A percentile compares a stretch with the other conserved stretches of the same genome.
Conservation (phyloP, 2,329 filamentous ascomycete species). For the Calycina herbarum region DNA sequence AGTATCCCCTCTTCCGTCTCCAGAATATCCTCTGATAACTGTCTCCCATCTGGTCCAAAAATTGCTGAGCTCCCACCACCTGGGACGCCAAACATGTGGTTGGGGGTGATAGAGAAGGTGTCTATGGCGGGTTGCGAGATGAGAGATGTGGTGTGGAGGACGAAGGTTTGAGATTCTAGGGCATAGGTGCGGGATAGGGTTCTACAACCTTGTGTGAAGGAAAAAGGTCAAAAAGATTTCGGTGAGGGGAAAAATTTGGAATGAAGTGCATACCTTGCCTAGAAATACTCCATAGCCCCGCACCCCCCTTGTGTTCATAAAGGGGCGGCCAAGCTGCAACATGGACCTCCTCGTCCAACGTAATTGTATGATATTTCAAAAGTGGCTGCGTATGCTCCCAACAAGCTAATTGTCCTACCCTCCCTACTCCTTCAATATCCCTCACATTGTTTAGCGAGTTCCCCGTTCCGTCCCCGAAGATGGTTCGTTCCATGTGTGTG, state of each 20-base stretch:
- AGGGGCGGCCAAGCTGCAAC: slow-evolving; percentile 55
- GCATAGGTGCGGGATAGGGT: slow-evolving; percentile 48
- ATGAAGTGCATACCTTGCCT: slow-evolving; percentile 17
- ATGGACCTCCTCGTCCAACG: slow-evolving; percentile 51
- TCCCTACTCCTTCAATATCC: slow-evolving; percentile 34
- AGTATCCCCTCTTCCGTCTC: slow-evolving; percentile 55
- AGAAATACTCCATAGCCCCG: slow-evolving; percentile 26
- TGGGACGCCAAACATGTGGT: slow-evolving; percentile 44
- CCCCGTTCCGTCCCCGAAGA: slow-evolving; percentile 56
- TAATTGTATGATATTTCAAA: slow-evolving; percentile 49
- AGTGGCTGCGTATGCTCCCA: slow-evolving; percentile 51
- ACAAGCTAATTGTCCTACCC: slow-evolving; percentile 29
- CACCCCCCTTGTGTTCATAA: slow-evolving; percentile 49
- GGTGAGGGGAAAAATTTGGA: not conserved
- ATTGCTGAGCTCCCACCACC: slow-evolving; percentile 51
- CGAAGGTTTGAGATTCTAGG: slow-evolving; percentile 57
- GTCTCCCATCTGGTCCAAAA: slow-evolving; percentile 51
- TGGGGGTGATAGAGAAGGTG: not conserved
- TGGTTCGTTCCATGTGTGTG: slow-evolving; percentile 55
- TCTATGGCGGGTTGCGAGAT: slow-evolving; percentile 52
- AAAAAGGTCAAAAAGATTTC: not conserved
- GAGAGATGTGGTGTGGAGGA: slow-evolving; percentile 54
- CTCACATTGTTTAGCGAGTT: slow-evolving; percentile 44
- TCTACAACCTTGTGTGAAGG: not conserved
- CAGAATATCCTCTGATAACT: slow-evolving; percentile 43